Conservation (phyloP, 257 asterid species). For the Solanum clarkiae region DNA sequence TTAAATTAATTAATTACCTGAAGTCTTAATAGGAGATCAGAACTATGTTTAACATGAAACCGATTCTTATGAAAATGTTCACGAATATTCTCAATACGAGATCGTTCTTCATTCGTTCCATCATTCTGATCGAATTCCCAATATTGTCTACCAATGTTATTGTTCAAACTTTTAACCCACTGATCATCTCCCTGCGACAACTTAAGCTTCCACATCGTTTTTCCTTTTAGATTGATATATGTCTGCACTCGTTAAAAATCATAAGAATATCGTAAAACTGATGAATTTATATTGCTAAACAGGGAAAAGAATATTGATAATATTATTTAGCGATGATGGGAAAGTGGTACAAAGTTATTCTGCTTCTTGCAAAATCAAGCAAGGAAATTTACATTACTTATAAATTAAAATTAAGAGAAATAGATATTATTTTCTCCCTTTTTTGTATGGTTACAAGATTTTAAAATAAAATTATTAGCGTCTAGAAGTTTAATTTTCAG, state of each 20-base stretch:
- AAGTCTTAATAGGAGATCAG: constrained; percentile 62
- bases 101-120: constrained; percentile 27
- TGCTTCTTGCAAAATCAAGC: neutral
- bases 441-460: neutral
- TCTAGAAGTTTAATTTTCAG: neutral
- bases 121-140: constrained; percentile 50
- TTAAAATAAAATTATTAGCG: too few species aligned
- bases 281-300: neutral
- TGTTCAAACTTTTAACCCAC: constrained; percentile 12
- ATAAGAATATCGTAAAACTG: neutral
- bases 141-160: constrained; percentile 21
- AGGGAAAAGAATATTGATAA: neutral
- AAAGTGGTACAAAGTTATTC: too few species aligned
- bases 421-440: neutral
- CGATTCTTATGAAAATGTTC: constrained; percentile 27
- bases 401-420: neutral
- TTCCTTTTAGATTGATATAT: neutral
- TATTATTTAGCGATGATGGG: neutral
- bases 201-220: constrained; percentile 23
- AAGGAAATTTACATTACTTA: neutral
- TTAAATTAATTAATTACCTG: constrained; percentile 23
- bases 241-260: neutral
- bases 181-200: constrained; percentile 7
- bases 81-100: constrained; percentile 30
- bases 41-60: constrained; percentile 30